These are phyloP conservation scores for Trapa incisa DNA, from an alignment of 345 rosid species.

Conservation along the genomic window DNA sequence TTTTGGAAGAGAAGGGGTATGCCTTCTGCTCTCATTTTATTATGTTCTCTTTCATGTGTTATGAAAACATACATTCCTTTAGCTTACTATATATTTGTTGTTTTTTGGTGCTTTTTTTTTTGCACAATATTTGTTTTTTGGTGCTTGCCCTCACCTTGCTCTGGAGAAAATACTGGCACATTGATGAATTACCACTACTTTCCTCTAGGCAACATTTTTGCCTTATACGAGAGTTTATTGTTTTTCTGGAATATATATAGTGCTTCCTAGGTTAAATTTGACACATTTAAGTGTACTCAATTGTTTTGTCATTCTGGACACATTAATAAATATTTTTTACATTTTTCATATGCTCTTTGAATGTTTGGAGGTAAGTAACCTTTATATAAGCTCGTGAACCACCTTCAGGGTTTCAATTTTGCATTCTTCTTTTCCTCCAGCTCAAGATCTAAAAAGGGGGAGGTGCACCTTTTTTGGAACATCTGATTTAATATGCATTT, in stretches of 20 bases:
- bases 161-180: not conserved
- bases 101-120: too few species aligned
- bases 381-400: too few species aligned
- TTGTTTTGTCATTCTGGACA: not conserved
- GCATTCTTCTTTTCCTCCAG: not conserved
- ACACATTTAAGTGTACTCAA: not conserved
- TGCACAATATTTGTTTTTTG: too few species aligned
- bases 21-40: slow-evolving; percentile 12
- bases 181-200: not conserved
- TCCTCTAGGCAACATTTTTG: not conserved
- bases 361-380: too few species aligned
- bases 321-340: too few species aligned
- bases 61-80: not conserved
- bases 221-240: not conserved
- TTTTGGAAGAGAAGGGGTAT: slow-evolving; percentile 46
- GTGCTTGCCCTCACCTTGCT: not conserved
- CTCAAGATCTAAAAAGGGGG: not conserved
- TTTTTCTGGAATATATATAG: too few species aligned
- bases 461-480: not conserved
- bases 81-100: not conserved
- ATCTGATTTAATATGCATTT: not conserved
- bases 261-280: too few species aligned
- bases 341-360: too few species aligned
- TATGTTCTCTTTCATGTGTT: not conserved
- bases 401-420: too few species aligned